Evolutionary conservation across 179 eudicot species (phyloP).

Genomic region (Silene vulgaris): DNA sequence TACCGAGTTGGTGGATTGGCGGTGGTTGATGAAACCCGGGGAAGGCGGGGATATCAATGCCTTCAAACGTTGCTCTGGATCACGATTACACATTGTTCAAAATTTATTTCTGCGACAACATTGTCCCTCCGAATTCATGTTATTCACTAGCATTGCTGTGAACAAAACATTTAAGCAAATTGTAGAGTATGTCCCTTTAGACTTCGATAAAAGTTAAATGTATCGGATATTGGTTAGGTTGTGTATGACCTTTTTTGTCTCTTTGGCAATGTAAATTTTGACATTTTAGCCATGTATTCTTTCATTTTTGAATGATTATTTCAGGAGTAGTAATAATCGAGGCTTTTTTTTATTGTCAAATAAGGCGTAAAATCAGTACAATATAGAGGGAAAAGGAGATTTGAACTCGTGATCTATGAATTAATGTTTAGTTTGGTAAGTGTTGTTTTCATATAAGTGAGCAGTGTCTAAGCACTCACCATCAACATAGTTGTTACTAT

Average conservation of each 20-base stretch:
- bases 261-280: neutral
- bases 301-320: neutral
- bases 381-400: too few relatives aligned
- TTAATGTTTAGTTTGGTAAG: neutral
- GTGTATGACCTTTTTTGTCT: neutral
- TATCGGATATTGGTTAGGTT: neutral
- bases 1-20: neutral
- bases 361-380: too few relatives aligned
- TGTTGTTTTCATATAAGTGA: neutral
- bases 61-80: too few relatives aligned
- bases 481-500: slow-evolving; percentile 5
- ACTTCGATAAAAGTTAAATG: neutral
- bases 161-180: neutral
- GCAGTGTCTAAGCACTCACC: slow-evolving; percentile 5
- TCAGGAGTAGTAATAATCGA: slow-evolving; percentile 15
- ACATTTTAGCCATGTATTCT: neutral
- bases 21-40: neutral
- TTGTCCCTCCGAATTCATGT: neutral
- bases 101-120: neutral
- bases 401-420: too few relatives aligned
- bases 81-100: neutral
- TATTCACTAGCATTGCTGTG: neutral
- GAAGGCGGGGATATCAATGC: neutral
- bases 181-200: neutral
- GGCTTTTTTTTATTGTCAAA: neutral